A percentile compares a stretch with the other conserved stretches of the same genome.
These are phyloP conservation scores for Thalassiosira ordinaria DNA, from an alignment of 352 stramenopile genomes.

Conservation along the genomic window DNA sequence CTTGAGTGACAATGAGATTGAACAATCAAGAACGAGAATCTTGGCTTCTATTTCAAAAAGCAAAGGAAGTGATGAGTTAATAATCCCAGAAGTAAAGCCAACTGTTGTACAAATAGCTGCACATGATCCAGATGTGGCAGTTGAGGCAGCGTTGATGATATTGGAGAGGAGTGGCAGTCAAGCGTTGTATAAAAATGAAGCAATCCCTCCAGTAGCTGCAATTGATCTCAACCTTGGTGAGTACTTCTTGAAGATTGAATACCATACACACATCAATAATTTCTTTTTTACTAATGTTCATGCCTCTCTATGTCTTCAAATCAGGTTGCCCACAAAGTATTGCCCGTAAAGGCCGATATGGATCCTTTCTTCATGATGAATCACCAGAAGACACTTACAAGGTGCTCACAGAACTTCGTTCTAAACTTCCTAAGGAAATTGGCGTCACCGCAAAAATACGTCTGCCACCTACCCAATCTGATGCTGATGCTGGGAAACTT, in stretches of 20 bases:
- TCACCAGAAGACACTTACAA: constrained; percentile 88
- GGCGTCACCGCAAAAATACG: constrained; percentile 82
- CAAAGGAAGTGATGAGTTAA: constrained; percentile 7
- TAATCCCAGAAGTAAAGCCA: constrained; percentile 43
- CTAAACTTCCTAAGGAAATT: constrained; percentile 46
- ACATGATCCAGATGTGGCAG: constrained; percentile 66
- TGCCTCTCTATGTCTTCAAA: constrained; percentile 84
- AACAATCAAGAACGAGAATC: constrained; percentile 45
- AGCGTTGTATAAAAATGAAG: constrained; percentile 47
- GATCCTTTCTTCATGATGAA: constrained; percentile 93
- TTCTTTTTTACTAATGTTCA: no score
- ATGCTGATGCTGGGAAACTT: constrained; percentile 45
- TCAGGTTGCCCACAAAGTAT: constrained; percentile 93
- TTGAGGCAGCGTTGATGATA: constrained; percentile 69
- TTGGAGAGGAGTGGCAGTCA: constrained; percentile 51
- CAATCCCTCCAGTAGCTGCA: constrained; percentile 44
- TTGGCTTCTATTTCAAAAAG: constrained; percentile 24
- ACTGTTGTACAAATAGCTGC: constrained; percentile 82
- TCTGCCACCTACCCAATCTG: constrained; percentile 58
- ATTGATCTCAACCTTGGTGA: constrained; percentile 66
- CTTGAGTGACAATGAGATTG: constrained; percentile 42
- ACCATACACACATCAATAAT: constrained; percentile 7
- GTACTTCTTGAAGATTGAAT: constrained; percentile 45
- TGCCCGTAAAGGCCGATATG: constrained; percentile 91
- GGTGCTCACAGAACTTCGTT: constrained; percentile 77